Conservation (phyloP, 345 rosid species). For the Raphanus sativus region DNA sequence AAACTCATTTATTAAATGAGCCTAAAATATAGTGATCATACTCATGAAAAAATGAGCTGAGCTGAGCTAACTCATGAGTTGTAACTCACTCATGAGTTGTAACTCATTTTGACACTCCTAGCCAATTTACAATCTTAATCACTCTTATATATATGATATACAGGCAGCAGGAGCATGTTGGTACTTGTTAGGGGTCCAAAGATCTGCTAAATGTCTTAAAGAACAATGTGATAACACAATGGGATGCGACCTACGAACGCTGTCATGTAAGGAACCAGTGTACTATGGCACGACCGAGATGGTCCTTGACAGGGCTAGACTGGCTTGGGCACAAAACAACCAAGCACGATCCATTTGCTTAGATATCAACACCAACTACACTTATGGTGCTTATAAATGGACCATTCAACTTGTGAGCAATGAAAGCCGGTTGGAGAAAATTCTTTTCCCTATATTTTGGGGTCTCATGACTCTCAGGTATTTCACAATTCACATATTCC, state of each 20-base stretch:
- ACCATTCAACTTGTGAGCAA: constrained; percentile 83
- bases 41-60: too few relatives aligned
- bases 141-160: neutral
- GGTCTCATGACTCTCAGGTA: constrained; percentile 98
- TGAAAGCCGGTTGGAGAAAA: constrained; percentile 80
- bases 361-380: constrained; percentile 52
- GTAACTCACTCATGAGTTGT: too few relatives aligned
- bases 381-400: constrained; percentile 91
- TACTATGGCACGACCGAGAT: constrained; percentile 67
- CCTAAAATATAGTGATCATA: too few relatives aligned
- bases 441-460: constrained; percentile 93
- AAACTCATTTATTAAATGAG: too few relatives aligned
- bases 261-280: constrained; percentile 72
- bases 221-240: constrained; percentile 60
- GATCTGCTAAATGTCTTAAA: constrained; percentile 72
- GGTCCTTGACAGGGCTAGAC: constrained; percentile 49
- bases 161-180: constrained; percentile 99
- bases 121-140: neutral
- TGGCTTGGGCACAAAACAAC: constrained; percentile 63
- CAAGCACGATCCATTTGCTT: constrained; percentile 61
- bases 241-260: constrained; percentile 51
- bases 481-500: neutral
- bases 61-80: too few relatives aligned
- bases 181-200: constrained; percentile 90
- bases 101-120: too few relatives aligned